A percentile compares a stretch with the other conserved stretches of the same genome.
phyloP scores from a whole-genome alignment of 2,329 filamentous ascomycete species.

The Phialophora verrucosa region DNA sequence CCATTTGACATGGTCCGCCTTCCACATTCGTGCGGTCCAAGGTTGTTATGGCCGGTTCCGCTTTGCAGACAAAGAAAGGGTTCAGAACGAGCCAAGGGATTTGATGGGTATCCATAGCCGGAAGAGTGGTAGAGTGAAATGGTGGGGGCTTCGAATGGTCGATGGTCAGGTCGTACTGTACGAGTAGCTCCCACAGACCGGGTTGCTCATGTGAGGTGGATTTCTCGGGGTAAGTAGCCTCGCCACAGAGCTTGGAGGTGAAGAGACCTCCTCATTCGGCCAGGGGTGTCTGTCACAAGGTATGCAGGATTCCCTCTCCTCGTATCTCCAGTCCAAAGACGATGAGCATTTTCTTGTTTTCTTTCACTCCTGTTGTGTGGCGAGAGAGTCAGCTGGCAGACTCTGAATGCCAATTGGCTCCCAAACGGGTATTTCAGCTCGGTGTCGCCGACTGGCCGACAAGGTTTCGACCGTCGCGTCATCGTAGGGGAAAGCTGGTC shows the following conservation, averaged over 20 bases:
- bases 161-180: constrained; percentile 8
- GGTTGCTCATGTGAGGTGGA: background rate
- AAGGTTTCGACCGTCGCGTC: background rate
- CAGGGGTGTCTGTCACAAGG: background rate
- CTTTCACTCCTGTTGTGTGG: background rate
- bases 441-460: constrained; percentile 11
- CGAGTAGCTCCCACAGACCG: too few species aligned
- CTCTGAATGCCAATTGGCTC: background rate
- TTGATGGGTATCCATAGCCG: background rate
- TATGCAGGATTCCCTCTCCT: background rate
- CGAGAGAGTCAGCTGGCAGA: constrained; percentile 13
- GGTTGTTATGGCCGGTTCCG: background rate
- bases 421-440: constrained; percentile 16
- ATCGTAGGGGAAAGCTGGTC: background rate
- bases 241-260: background rate
- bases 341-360: background rate
- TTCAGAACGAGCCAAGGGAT: background rate
- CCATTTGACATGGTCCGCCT: background rate
- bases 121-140: background rate
- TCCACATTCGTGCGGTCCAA: background rate
- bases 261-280: background rate
- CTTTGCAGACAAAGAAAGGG: background rate
- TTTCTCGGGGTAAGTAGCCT: background rate
- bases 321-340: background rate
- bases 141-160: background rate